phyloP scores from a whole-genome alignment of 805 yeast species.

The Hemisphaericaspora nanyangensis region DNA sequence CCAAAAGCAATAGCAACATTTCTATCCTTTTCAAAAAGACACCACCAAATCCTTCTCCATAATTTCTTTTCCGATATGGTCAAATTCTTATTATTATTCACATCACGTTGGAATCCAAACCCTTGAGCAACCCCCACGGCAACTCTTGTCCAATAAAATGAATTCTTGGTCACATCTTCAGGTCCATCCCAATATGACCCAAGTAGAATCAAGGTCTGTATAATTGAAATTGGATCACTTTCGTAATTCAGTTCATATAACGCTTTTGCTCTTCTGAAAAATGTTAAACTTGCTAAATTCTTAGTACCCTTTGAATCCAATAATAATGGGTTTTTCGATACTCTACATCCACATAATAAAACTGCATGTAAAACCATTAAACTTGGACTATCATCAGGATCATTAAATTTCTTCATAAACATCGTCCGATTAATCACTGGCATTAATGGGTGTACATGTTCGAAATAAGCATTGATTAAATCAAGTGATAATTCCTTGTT shows the following conservation, averaged over 20 bases:
- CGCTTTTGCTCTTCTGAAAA: slow-evolving; percentile 71
- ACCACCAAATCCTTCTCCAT: slow-evolving; percentile 77
- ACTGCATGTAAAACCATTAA: slow-evolving; percentile 65
- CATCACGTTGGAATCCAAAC: slow-evolving; percentile 67
- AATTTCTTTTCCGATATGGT: slow-evolving; percentile 42
- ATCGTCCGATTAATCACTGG: slow-evolving; percentile 64
- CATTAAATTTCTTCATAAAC: slow-evolving; percentile 56
- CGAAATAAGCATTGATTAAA: slow-evolving; percentile 59
- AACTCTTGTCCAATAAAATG: slow-evolving; percentile 65
- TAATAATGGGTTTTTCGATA: slow-evolving; percentile 50
- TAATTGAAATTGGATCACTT: slow-evolving; percentile 54
- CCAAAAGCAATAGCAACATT: slow-evolving; percentile 70
- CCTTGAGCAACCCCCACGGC: slow-evolving; percentile 73
- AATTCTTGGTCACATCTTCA: slow-evolving; percentile 62
- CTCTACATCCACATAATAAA: slow-evolving; percentile 63
- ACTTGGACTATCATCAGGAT: slow-evolving; percentile 57
- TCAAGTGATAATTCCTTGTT: slow-evolving; percentile 54
- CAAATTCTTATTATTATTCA: slow-evolving; percentile 35
- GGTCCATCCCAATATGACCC: slow-evolving; percentile 75
- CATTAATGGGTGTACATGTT: slow-evolving; percentile 59
- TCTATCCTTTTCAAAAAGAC: slow-evolving; percentile 66
- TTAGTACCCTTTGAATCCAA: slow-evolving; percentile 51
- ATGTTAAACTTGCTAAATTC: slow-evolving; percentile 45
- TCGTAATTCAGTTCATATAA: slow-evolving; percentile 69
- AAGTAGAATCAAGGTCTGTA: slow-evolving; percentile 60